Percentiles rank a stretch among this genome's conserved stretches.
Evolutionary conservation across 2,329 filamentous ascomycete genomes (phyloP).

Genomic region (Ampelomyces quisqualis): DNA sequence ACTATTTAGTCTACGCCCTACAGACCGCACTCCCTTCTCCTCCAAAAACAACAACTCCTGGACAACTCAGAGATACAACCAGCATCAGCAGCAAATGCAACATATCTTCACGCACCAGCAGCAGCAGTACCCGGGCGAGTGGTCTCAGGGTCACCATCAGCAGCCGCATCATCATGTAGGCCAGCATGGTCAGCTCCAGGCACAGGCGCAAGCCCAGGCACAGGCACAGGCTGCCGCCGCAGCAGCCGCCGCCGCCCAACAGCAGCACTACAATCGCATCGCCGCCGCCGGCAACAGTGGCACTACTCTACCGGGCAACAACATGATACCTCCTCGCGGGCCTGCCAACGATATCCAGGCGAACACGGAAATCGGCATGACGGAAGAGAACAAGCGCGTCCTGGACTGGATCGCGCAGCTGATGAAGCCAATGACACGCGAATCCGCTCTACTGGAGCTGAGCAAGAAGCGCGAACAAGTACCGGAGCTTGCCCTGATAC

Average conservation of each 20-base stretch:
- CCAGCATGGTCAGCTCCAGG: slow-evolving; percentile 44
- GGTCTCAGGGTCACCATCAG: slow-evolving; percentile 52
- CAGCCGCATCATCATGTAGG: slow-evolving; percentile 44
- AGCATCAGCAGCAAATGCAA: slow-evolving; percentile 49
- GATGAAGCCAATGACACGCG: slow-evolving; percentile 80
- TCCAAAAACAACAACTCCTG: slow-evolving; percentile 8
- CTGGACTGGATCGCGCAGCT: slow-evolving; percentile 90
- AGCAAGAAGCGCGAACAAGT: slow-evolving; percentile 99
- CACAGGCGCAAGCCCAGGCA: slow-evolving; percentile 50
- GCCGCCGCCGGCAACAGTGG: slow-evolving; percentile 68
- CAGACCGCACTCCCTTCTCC: slow-evolving; percentile 6
- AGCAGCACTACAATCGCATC: slow-evolving; percentile 71
- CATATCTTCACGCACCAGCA: slow-evolving; percentile 65
- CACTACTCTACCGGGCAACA: slow-evolving; percentile 45
- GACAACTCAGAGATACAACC: slow-evolving; percentile 12
- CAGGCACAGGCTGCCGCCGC: slow-evolving; percentile 51
- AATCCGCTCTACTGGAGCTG: slow-evolving; percentile 88
- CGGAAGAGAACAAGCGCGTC: slow-evolving; percentile 90
- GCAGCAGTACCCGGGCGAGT: slow-evolving; percentile 58
- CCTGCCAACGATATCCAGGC: slow-evolving; percentile 44
- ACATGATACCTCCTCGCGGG: slow-evolving; percentile 39
- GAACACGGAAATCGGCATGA: slow-evolving; percentile 55
- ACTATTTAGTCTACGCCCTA: slow-evolving; percentile 10
- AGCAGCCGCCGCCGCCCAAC: slow-evolving; percentile 53
- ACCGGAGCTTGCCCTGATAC: slow-evolving; percentile 88